Conservation (phyloP, 139 green algal species). For the Chlorella sp. region DNA sequence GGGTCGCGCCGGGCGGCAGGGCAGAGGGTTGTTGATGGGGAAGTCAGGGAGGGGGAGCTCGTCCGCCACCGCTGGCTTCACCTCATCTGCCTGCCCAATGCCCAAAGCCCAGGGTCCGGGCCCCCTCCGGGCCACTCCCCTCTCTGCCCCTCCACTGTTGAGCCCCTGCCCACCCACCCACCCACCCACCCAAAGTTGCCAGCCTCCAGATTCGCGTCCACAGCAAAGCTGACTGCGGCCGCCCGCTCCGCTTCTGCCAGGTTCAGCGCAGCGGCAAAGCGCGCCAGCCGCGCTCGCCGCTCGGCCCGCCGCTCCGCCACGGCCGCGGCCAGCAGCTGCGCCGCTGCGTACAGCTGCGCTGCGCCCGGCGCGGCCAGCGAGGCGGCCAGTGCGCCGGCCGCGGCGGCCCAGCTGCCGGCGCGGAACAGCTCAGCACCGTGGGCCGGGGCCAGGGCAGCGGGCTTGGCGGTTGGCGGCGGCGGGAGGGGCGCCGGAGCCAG, state of each 20-base stretch:
- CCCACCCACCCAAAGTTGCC: slow-evolving; percentile 21
- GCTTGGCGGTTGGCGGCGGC: background rate
- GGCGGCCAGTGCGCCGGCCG: background rate
- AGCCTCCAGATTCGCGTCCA: slow-evolving; percentile 35
- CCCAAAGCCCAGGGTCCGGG: no score
- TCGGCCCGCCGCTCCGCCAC: background rate
- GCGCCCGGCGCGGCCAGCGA: no score
- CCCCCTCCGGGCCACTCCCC: no score
- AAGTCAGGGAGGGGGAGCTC: no score
- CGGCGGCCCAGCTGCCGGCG: slow-evolving; percentile 12
- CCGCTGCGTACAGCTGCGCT: slow-evolving; percentile 30
- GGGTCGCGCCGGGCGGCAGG: no score
- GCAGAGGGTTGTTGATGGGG: no score
- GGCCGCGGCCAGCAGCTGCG: slow-evolving; percentile 22
- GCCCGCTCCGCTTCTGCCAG: slow-evolving; percentile 5
- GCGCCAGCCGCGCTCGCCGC: slow-evolving; percentile 1
- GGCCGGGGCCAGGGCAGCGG: slow-evolving; percentile 8
- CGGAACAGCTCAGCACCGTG: background rate
- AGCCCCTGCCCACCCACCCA: background rate
- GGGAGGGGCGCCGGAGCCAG: background rate
- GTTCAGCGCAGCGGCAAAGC: slow-evolving; percentile 26
- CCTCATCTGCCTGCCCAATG: background rate
- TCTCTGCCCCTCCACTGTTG: no score
- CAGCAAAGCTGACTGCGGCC: slow-evolving; percentile 15
- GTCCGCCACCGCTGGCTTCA: no score